Conservation (phyloP, 768 basidiomycete species). For the Cubamyces sp. region DNA sequence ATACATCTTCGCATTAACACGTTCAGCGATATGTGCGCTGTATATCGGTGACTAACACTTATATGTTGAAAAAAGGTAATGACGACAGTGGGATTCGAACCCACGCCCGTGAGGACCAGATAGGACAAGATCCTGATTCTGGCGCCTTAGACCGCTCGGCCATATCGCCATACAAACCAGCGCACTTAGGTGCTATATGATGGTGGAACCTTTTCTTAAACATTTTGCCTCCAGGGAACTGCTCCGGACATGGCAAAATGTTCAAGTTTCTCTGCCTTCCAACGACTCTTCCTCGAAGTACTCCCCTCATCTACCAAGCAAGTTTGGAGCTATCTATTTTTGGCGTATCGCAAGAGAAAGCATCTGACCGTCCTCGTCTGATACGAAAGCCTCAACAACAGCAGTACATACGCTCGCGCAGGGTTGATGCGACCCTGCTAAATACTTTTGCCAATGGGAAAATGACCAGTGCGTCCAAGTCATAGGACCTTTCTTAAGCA, state of each 20-base stretch:
- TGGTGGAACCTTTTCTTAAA: no score
- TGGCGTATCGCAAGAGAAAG: no score
- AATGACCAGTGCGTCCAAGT: neutral
- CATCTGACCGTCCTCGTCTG: neutral
- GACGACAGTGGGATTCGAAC: slow-evolving; percentile 52
- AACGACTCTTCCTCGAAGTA: no score
- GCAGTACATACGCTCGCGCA: neutral
- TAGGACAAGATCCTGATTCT: slow-evolving; percentile 42
- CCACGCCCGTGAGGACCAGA: slow-evolving; percentile 54
- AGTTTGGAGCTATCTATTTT: no score
- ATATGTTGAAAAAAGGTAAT: neutral
- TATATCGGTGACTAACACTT: no score
- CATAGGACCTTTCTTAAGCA: neutral
- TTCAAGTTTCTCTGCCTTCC: no score
- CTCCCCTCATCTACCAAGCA: no score
- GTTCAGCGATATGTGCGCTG: no score
- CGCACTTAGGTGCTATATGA: neutral
- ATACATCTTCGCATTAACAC: no score
- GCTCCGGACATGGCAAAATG: no score
- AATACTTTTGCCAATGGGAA: neutral
- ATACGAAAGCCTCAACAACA: neutral
- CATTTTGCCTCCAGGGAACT: no score
- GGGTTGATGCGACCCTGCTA: neutral
- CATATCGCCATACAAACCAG: slow-evolving; percentile 60
- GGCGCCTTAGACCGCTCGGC: slow-evolving; percentile 90